Percentiles rank a stretch among this genome's conserved stretches.
phyloP scores from a whole-genome alignment of 495 filamentous ascomycete species.

The Oidiodendron maius region DNA sequence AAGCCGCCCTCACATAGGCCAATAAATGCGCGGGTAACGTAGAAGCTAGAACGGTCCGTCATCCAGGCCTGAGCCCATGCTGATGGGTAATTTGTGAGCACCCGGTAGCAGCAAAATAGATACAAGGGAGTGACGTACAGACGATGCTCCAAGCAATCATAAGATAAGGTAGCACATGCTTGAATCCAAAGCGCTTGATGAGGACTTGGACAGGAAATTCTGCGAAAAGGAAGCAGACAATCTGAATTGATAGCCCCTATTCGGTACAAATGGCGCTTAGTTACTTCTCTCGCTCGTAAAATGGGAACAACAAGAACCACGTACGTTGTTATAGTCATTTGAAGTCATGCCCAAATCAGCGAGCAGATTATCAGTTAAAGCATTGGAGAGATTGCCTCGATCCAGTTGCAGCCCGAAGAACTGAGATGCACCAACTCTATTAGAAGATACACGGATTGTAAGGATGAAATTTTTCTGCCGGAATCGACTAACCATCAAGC shows the following conservation, averaged over 20 bases:
- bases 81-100: constrained; percentile 5
- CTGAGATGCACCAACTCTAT: constrained; percentile 32
- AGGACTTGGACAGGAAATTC: constrained; percentile 33
- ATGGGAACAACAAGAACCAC: constrained; percentile 3
- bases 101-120: not conserved
- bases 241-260: constrained; percentile 30
- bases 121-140: constrained; percentile 6
- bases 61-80: constrained; percentile 31
- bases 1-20: constrained; percentile 29
- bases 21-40: constrained; percentile 28
- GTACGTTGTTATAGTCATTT: constrained; percentile 35
- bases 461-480: no score
- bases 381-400: constrained; percentile 49
- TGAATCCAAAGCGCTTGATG: constrained; percentile 27
- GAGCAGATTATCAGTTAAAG: constrained; percentile 49
- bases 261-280: not conserved
- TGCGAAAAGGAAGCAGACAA: constrained; percentile 28
- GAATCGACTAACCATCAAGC: constrained; percentile 29
- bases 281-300: not conserved
- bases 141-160: constrained; percentile 47
- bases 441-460: not conserved
- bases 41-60: constrained; percentile 33
- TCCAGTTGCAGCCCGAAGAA: constrained; percentile 55
- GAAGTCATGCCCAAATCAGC: constrained; percentile 46
- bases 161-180: constrained; percentile 20